phyloP scores from a whole-genome alignment of 2,329 filamentous ascomycete genomes.

The Leptodontidium sp. region DNA sequence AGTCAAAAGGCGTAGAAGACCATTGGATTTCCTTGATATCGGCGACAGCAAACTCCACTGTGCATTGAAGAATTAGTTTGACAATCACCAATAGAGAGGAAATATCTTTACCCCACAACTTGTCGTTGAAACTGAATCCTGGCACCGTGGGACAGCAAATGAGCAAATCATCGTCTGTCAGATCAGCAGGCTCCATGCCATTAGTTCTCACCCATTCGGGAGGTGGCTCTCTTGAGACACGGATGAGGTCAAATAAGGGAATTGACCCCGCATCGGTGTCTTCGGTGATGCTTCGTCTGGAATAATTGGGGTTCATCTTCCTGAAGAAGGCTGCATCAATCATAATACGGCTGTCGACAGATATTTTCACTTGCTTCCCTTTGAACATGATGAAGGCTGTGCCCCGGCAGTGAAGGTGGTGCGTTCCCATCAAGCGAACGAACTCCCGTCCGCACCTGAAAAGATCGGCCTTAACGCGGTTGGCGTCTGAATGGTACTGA shows the following conservation, averaged over 20 bases:
- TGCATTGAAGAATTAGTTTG: conserved; percentile 13
- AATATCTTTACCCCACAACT: conserved; percentile 23
- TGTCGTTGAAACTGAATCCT: conserved; percentile 26
- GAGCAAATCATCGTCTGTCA: too few species aligned
- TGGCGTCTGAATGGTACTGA: conserved; percentile 39
- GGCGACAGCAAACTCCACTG: conserved; percentile 31
- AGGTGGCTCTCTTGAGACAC: neutral
- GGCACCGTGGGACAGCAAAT: conserved; percentile 27
- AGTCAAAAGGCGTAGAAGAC: conserved; percentile 14
- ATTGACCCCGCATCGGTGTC: neutral
- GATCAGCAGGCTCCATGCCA: conserved; percentile 22
- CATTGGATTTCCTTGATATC: conserved; percentile 33
- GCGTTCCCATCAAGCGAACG: conserved; percentile 39
- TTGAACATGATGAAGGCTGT: conserved; percentile 47
- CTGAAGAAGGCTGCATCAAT: conserved; percentile 42
- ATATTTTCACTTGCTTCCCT: conserved; percentile 32
- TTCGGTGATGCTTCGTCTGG: conserved; percentile 22
- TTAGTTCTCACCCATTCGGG: conserved; percentile 30
- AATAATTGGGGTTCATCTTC: conserved; percentile 42
- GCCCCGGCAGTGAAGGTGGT: conserved; percentile 46
- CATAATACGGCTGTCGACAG: conserved; percentile 42
- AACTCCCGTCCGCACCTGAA: conserved; percentile 45
- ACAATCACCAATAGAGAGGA: conserved; percentile 13
- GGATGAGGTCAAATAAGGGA: neutral
- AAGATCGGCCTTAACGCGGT: conserved; percentile 40